phyloP scores from a whole-genome alignment of 148 eudicot species.

The Spergularia marina region DNA sequence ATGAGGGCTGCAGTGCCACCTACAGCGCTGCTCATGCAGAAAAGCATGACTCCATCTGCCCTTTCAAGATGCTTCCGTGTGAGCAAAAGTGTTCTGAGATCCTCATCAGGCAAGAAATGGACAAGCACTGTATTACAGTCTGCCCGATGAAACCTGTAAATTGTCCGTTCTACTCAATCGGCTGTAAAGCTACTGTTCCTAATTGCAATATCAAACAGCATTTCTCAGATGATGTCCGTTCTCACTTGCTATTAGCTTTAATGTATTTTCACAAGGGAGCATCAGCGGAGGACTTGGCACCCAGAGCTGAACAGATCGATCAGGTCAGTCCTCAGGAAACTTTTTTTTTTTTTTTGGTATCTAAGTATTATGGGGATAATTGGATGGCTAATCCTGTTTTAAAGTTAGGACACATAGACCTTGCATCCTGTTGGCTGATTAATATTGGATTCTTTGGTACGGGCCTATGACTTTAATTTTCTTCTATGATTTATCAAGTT shows the following conservation, averaged over 20 bases:
- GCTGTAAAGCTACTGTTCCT: constrained; percentile 68
- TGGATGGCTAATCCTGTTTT: no score
- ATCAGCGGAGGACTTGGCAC: constrained; percentile 43
- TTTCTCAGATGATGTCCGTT: constrained; percentile 42
- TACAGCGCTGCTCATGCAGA: constrained; percentile 67
- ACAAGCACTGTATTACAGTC: constrained; percentile 85
- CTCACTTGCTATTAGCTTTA: constrained; percentile 62
- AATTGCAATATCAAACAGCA: constrained; percentile 61
- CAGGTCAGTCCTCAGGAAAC: constrained; percentile 42
- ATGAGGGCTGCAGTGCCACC: constrained; percentile 73
- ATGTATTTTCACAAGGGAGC: constrained; percentile 60
- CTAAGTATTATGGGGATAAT: not conserved
- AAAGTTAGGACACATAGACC: no score
- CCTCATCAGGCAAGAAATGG: constrained; percentile 89
- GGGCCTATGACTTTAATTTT: no score
- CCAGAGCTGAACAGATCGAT: constrained; percentile 51
- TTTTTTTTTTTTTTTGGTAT: not conserved
- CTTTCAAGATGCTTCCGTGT: constrained; percentile 82
- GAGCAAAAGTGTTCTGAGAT: constrained; percentile 76
- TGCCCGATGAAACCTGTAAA: constrained; percentile 91
- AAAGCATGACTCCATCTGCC: constrained; percentile 72
- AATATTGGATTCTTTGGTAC: no score
- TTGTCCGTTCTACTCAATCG: constrained; percentile 78
- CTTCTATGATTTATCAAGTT: no score
- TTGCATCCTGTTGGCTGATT: no score